Percentiles rank a stretch among this genome's conserved stretches.
phyloP scores from a whole-genome alignment of 2,329 filamentous ascomycete species.

The Tolypocladium cylindrosporum region DNA sequence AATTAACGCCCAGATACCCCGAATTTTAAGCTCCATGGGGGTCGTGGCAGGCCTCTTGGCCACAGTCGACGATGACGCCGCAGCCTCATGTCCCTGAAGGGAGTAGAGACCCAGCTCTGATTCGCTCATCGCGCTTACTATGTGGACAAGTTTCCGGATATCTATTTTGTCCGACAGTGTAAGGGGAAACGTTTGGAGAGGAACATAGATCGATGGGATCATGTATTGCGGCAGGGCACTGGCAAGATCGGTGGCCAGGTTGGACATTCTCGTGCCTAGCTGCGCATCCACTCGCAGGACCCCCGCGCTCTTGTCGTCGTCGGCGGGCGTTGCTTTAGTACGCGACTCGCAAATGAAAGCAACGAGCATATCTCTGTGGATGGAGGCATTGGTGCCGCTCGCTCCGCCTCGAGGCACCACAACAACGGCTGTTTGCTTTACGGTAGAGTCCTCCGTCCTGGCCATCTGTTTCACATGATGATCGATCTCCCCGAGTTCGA shows the following conservation, averaged over 20 bases:
- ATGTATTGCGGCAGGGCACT: not conserved
- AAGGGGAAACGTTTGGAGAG: not conserved
- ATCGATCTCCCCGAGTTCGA: constrained; percentile 12
- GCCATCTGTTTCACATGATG: constrained; percentile 1
- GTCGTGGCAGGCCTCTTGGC: not conserved
- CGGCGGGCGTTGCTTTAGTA: not conserved
- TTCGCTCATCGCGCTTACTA: not conserved
- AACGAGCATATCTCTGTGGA: not conserved
- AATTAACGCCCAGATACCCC: constrained; percentile 8
- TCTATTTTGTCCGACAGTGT: not conserved
- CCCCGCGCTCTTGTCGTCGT: not conserved
- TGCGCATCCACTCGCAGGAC: not conserved
- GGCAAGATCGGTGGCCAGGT: not conserved
- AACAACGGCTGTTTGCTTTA: not conserved
- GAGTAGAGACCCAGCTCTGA: not conserved
- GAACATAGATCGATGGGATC: not conserved
- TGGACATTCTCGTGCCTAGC: not conserved
- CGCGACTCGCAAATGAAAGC: not conserved
- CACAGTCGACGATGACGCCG: not conserved
- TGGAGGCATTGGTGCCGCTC: not conserved
- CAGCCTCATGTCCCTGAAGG: not conserved
- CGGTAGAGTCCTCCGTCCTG: not conserved
- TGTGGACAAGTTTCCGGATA: not conserved
- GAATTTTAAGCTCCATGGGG: constrained; percentile 2
- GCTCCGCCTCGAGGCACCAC: not conserved